Conservation (phyloP, 2,329 filamentous ascomycete species). For the Sporothrix schenckii region DNA sequence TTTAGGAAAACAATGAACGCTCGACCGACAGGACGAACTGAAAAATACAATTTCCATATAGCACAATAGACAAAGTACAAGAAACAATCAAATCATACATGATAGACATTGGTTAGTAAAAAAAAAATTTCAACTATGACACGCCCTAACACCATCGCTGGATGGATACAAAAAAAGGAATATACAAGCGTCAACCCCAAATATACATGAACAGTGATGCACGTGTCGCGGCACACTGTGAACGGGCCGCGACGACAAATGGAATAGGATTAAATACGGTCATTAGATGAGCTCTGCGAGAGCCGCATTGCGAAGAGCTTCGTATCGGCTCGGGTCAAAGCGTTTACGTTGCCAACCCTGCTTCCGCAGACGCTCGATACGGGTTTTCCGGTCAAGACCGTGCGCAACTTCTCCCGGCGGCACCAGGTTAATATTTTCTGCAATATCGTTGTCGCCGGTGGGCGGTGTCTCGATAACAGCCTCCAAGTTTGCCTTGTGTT, state of each 20-base stretch:
- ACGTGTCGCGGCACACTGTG: not conserved
- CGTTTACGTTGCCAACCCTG: constrained; percentile 59
- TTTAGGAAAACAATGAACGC: too few species aligned
- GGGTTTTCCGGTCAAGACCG: constrained; percentile 50
- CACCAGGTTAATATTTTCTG: constrained; percentile 33
- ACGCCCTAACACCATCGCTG: too few species aligned
- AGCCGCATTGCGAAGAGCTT: constrained; percentile 55
- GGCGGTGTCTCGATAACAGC: constrained; percentile 43
- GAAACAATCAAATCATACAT: too few species aligned
- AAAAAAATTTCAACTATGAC: too few species aligned
- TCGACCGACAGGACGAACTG: too few species aligned
- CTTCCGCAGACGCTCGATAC: constrained; percentile 59
- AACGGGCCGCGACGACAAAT: not conserved
- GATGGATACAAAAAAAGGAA: too few species aligned
- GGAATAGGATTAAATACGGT: not conserved
- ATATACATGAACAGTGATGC: not conserved
- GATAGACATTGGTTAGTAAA: too few species aligned
- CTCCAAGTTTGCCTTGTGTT: constrained; percentile 54
- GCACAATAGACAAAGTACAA: too few species aligned
- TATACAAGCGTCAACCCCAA: too few species aligned
- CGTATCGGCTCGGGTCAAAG: constrained; percentile 58
- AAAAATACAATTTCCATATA: too few species aligned
- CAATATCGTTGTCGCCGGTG: constrained; percentile 26
- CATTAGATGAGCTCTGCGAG: constrained; percentile 53
- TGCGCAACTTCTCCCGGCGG: constrained; percentile 45